Conservation (phyloP, 148 eudicot species). For the Diospyros lotus region DNA sequence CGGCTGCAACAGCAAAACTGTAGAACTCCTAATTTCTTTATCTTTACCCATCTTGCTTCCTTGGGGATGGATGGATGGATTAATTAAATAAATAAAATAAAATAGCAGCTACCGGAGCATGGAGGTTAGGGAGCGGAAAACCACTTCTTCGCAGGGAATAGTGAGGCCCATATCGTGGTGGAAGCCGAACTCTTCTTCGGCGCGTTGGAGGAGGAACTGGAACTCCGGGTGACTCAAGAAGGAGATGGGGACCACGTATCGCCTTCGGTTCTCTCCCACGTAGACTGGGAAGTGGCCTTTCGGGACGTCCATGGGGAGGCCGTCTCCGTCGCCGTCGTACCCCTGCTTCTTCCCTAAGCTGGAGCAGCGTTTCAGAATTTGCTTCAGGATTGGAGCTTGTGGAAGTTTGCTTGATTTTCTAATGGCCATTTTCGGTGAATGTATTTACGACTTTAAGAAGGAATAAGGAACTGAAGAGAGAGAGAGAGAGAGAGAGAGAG, state of each 20-base stretch:
- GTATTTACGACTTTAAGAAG: conserved; percentile 28
- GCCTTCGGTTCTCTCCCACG: conserved; percentile 66
- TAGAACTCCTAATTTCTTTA: background rate
- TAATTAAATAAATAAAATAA: no score
- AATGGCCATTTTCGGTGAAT: conserved; percentile 42
- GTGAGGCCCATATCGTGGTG: conserved; percentile 79
- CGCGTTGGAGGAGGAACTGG: conserved; percentile 59
- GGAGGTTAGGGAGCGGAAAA: conserved; percentile 65
- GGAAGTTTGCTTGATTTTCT: conserved; percentile 51
- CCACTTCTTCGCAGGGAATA: conserved; percentile 85
- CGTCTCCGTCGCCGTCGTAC: conserved; percentile 36
- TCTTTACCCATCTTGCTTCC: conserved; percentile 7
- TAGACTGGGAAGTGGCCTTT: conserved; percentile 87
- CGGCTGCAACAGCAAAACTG: background rate
- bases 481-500: conserved; percentile 10
- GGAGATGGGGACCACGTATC: conserved; percentile 78
- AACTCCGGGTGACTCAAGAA: conserved; percentile 72
- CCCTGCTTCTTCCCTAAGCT: conserved; percentile 69
- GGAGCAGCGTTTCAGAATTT: conserved; percentile 73
- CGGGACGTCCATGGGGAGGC: conserved; percentile 61
- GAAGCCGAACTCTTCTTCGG: conserved; percentile 89
- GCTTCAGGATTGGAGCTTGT: conserved; percentile 57
- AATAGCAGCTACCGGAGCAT: conserved; percentile 43
- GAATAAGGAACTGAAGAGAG: conserved; percentile 20
- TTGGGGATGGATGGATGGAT: background rate